A percentile compares a stretch with the other conserved stretches of the same genome.
Conservation (phyloP, 208 protist genomes). For the Acanthamoeba divionensis region DNA sequence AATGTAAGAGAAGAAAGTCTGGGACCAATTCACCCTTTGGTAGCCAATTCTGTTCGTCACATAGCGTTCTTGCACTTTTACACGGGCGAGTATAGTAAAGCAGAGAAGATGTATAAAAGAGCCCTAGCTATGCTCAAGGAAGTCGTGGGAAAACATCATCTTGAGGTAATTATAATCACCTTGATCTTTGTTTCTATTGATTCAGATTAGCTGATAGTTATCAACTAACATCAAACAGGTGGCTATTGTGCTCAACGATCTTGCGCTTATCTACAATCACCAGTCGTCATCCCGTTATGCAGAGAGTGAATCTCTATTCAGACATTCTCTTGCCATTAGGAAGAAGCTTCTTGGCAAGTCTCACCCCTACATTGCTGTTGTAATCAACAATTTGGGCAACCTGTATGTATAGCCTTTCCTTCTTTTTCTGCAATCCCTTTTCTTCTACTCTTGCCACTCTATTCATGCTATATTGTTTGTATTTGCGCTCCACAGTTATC, state of each 20-base stretch:
- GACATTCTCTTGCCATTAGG: constrained; percentile 3
- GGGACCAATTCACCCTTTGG: neutral
- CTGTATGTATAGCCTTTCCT: no score
- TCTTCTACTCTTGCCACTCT: neutral
- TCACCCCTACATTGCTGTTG: constrained; percentile 34
- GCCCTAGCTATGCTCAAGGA: constrained; percentile 18
- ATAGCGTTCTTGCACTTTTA: constrained; percentile 46
- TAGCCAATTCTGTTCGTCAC: neutral
- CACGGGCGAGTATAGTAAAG: neutral
- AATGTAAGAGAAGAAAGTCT: neutral
- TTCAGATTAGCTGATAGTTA: no score
- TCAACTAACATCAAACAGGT: neutral
- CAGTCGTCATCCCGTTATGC: neutral
- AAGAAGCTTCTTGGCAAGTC: constrained; percentile 24
- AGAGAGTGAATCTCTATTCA: constrained; percentile 16
- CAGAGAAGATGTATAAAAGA: neutral
- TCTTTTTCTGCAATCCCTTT: no score
- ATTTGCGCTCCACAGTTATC: neutral
- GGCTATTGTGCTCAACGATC: neutral
- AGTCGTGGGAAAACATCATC: neutral
- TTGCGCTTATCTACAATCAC: constrained; percentile 48
- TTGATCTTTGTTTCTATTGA: neutral
- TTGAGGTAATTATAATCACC: neutral
- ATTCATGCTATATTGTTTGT: neutral
- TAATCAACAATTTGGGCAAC: constrained; percentile 46